Base-by-base conservation (phyloP, 169 alveolate species). In the Cryptosporidium baileyi region DNA sequence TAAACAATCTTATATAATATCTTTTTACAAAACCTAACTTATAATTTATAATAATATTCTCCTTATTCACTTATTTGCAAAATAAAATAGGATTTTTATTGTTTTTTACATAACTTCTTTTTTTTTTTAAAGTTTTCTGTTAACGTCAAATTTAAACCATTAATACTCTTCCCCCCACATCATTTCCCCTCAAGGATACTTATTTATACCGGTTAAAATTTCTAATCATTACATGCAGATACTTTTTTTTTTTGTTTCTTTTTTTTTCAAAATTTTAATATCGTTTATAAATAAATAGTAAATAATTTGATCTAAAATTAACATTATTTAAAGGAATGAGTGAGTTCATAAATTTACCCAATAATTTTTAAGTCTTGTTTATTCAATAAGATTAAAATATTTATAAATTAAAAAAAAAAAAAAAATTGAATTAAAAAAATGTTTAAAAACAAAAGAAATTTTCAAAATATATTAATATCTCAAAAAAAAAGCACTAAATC, bases 71-170 rank as follows among this genome's bases (percentile, higher is more conserved):
- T 9, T 11, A 26, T 47, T 47, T 28, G 24, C n/a, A n/a, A n/a
- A n/a, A n/a, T n/a, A n/a, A n/a, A n/a, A n/a, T n/a, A n/a, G n/a
- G n/a, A 43, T 43, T 11, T 43, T 11, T 43, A 43, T 43, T 43
- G n/a, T 28, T 17, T 17, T 57, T 19, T 28, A 15, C 41, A 24
- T 0, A 57, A 57, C 11, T 57, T 3, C 24, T 57, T 57, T 0
- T 17, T 57, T 57, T 57, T 57, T 13, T 52, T 24, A 17, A 11
- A 13, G 24, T 17, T 57, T 13, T 28, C 28, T 47, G 9, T 47
- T 47, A 47, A 47, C 28, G 81, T 65, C 81, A 65, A 65, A 65
- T 51, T 51, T 28, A 65, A 47, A 65, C 81, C 61, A 51, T 65
- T 65, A 22, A 65, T 22, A 26, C 19, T 8, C 3, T 2, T 40